These are phyloP conservation scores for Spathaspora gorwiae DNA, from an alignment of 805 yeast species.

Conservation along the genomic window DNA sequence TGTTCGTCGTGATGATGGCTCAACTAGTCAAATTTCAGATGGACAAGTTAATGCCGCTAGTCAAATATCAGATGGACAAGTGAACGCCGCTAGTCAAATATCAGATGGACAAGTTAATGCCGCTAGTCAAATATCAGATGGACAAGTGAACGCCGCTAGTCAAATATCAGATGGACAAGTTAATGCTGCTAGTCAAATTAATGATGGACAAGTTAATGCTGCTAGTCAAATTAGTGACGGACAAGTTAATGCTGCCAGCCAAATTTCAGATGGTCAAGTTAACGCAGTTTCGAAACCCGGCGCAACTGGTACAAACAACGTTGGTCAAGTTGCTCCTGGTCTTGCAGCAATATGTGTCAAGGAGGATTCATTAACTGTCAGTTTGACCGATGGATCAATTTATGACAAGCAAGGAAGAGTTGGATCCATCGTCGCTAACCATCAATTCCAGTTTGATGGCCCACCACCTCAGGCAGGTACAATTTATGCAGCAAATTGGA, in stretches of 20 bases:
- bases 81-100: conserved; percentile 5
- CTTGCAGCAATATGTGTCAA: conserved; percentile 11
- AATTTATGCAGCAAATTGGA: conserved; percentile 62
- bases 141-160: conserved; percentile 25
- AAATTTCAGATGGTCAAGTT: conserved; percentile 46
- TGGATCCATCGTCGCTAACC: conserved; percentile 46
- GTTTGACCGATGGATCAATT: conserved; percentile 17
- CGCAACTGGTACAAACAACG: conserved; percentile 17
- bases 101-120: conserved; percentile 12
- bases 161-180: conserved; percentile 47
- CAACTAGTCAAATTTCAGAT: not conserved
- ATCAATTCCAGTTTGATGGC: conserved; percentile 78
- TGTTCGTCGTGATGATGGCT: not conserved
- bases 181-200: conserved; percentile 33
- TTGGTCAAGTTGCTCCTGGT: conserved; percentile 33
- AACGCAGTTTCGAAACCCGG: conserved; percentile 13
- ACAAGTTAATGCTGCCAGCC: conserved; percentile 22
- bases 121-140: conserved; percentile 24
- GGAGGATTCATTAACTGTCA: conserved; percentile 14
- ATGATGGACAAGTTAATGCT: conserved; percentile 43
- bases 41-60: conserved; percentile 14
- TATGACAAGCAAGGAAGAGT: conserved; percentile 36
- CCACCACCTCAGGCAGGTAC: conserved; percentile 82
- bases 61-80: conserved; percentile 29
- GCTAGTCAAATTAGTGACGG: conserved; percentile 26